phyloP scores from a whole-genome alignment of 164 flowering plant species.

The Protea cynaroides region DNA sequence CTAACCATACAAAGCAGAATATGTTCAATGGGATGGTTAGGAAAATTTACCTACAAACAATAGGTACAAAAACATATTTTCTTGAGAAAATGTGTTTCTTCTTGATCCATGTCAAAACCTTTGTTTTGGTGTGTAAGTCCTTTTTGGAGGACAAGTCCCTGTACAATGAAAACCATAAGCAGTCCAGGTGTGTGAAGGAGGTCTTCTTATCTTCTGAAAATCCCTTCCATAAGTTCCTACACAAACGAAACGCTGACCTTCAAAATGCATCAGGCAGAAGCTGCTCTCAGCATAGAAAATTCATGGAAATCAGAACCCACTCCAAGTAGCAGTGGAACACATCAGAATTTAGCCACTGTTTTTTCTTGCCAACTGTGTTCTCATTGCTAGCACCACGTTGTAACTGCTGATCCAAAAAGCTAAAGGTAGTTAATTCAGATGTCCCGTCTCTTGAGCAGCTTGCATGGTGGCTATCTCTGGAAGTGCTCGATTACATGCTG shows the following conservation, averaged over 20 bases:
- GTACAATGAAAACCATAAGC: conserved; percentile 27
- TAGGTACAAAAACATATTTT: conserved; percentile 28
- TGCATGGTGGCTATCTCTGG: conserved; percentile 14
- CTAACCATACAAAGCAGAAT: neutral
- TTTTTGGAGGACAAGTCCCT: too few species aligned
- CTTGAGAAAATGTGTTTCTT: conserved; percentile 16
- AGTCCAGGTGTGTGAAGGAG: conserved; percentile 21
- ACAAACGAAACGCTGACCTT: neutral
- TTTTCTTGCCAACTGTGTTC: conserved; percentile 1
- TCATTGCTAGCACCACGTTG: conserved; percentile 2
- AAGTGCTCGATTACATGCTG: conserved; percentile 5
- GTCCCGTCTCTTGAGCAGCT: conserved; percentile 1
- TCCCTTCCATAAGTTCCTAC: conserved; percentile 23
- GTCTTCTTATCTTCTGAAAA: conserved; percentile 18
- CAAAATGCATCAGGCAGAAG: neutral
- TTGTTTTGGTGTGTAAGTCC: conserved; percentile 10
- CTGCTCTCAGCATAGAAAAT: neutral
- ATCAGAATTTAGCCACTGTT: conserved; percentile 20
- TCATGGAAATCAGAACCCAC: conserved; percentile 13
- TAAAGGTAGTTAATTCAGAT: conserved; percentile 8
- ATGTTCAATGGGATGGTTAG: neutral
- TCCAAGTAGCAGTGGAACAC: conserved; percentile 20
- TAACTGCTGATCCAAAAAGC: too few species aligned
- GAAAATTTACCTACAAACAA: conserved; percentile 25
- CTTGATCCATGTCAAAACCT: conserved; percentile 25